Percentiles rank a stretch among this genome's conserved stretches.
Conservation (phyloP, 2,329 filamentous ascomycete species). For the Colletotrichum paranaense region DNA sequence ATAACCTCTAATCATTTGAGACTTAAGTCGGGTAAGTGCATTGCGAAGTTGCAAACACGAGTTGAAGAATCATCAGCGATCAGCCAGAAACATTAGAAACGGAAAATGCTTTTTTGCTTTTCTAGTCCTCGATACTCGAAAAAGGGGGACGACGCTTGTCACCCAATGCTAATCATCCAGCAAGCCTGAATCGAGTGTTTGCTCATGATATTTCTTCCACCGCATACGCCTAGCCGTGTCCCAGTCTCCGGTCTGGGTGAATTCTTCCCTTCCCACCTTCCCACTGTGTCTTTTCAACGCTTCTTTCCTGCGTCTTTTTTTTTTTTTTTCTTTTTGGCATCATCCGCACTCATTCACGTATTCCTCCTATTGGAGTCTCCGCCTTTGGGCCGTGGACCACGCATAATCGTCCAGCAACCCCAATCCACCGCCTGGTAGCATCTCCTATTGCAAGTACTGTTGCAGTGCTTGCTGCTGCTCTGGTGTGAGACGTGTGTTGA, state of each 20-base stretch:
- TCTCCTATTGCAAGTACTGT: conserved; percentile 58
- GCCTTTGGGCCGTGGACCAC: conserved; percentile 20
- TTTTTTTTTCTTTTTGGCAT: background rate
- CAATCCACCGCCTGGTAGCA: conserved; percentile 16
- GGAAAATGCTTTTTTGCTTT: conserved; percentile 18
- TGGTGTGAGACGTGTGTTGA: conserved; percentile 75
- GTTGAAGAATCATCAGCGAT: background rate
- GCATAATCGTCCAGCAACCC: conserved; percentile 21
- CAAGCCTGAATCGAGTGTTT: conserved; percentile 3
- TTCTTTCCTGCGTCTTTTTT: conserved; percentile 9
- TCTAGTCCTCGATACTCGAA: conserved; percentile 6
- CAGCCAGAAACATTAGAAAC: conserved; percentile 2
- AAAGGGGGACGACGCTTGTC: background rate
- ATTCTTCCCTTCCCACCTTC: background rate
- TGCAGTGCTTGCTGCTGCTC: conserved; percentile 67
- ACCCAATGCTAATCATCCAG: background rate
- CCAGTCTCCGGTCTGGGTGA: background rate
- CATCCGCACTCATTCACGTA: background rate
- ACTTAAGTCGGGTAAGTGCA: too few species aligned
- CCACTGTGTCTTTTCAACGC: background rate
- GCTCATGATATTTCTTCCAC: conserved; percentile 16
- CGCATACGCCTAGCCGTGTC: conserved; percentile 16
- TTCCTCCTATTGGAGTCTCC: conserved; percentile 10
- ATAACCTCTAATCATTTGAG: too few species aligned
- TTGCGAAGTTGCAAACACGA: too few species aligned